phyloP scores from a whole-genome alignment of 306 rosid species.

The Ziziphus jujuba region DNA sequence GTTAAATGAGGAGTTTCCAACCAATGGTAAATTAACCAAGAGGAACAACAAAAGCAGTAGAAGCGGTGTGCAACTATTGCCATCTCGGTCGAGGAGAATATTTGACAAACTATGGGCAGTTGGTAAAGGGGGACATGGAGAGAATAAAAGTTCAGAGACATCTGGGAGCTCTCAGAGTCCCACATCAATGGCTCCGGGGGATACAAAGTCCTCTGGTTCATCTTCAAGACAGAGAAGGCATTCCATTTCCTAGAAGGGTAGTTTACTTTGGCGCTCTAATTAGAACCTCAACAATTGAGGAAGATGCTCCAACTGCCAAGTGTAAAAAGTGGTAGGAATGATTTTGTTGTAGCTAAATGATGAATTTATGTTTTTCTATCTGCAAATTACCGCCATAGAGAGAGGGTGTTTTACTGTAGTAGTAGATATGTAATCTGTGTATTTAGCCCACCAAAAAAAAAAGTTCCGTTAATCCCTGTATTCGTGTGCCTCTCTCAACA shows the following conservation, averaged over 20 bases:
- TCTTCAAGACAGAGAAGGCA: slow-evolving; percentile 84
- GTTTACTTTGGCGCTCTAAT: slow-evolving; percentile 2
- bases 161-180: slow-evolving; percentile 96
- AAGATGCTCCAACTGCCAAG: slow-evolving; percentile 31
- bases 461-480: neutral
- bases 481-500: slow-evolving; percentile 14
- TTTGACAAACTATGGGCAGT: slow-evolving; percentile 79
- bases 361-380: slow-evolving; percentile 12
- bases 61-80: slow-evolving; percentile 76
- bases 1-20: slow-evolving; percentile 45
- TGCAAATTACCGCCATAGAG: slow-evolving; percentile 29
- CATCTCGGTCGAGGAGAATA: slow-evolving; percentile 85
- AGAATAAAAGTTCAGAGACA: slow-evolving; percentile 76
- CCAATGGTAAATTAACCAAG: slow-evolving; percentile 54
- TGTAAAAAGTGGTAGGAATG: slow-evolving; percentile 58
- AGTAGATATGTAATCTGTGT: slow-evolving; percentile 30
- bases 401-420: slow-evolving; percentile 20
- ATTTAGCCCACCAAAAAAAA: neutral
- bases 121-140: slow-evolving; percentile 68
- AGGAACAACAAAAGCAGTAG: slow-evolving; percentile 76
- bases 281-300: slow-evolving; percentile 15
- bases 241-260: slow-evolving; percentile 65
- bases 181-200: slow-evolving; percentile 69
- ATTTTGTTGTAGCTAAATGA: slow-evolving; percentile 30
- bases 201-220: slow-evolving; percentile 69